Percentiles rank a stretch among this genome's conserved stretches.
These are phyloP conservation scores for Patellifolia procumbens DNA, from an alignment of 179 eudicot genomes.

Conservation along the genomic window DNA sequence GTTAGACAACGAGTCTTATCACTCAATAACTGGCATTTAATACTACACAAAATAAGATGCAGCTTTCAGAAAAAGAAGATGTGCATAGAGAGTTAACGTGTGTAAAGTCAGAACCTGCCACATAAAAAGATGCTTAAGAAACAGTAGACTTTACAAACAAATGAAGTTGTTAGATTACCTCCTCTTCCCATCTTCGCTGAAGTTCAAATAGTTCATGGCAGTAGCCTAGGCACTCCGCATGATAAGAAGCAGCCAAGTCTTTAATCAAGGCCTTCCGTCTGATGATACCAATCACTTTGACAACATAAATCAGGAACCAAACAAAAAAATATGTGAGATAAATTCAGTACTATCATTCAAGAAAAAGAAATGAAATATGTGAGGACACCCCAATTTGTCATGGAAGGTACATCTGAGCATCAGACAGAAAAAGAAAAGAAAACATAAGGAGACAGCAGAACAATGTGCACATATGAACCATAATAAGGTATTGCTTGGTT, in stretches of 20 bases:
- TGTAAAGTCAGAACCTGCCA: neutral
- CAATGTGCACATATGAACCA: neutral
- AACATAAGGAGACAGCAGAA: neutral
- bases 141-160: neutral
- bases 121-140: neutral
- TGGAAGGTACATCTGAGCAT: too few species aligned
- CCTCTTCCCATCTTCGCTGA: constrained; percentile 73
- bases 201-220: constrained; percentile 81
- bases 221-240: constrained; percentile 79
- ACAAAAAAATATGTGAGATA: too few species aligned
- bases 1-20: neutral
- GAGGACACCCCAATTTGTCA: neutral
- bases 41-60: neutral
- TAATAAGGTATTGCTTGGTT: neutral
- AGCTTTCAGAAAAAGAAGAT: neutral
- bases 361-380: neutral
- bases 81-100: neutral
- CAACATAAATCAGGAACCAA: constrained; percentile 5
- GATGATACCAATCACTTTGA: constrained; percentile 83
- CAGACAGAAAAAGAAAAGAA: neutral
- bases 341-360: too few species aligned
- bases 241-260: constrained; percentile 82
- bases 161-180: constrained; percentile 38
- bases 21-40: too few species aligned
- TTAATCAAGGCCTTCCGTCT: constrained; percentile 83